Evolutionary conservation across 306 rosid genomes (phyloP), one percentile per base, ranked within the genome.

Genomic region (Trifolium pratense): DNA sequence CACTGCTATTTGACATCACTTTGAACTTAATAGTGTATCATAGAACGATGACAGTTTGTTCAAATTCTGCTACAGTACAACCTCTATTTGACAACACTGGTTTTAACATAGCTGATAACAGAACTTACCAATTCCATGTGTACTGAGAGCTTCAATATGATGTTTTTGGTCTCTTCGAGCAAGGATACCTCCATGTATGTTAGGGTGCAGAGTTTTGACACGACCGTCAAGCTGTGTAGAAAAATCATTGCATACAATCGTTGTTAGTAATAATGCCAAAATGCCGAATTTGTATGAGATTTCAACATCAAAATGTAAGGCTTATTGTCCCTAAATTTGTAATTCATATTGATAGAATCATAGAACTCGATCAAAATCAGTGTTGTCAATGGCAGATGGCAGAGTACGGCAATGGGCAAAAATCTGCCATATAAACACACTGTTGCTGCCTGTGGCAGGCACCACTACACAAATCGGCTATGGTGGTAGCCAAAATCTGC

Each of bases 161-260:
- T 94, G 97, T 37, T 84, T 84, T 80, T 84, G 84, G 79, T 94
- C 95, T 84, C 97, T 91, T 87, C 89, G 88, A 78, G 97, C 98
- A 83, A 94, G 91, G 80, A 94, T 94, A 13, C 96, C 97, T 31
- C 98, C 96, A 82, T 91, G 96, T 71, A 94, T 78, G 29, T 81
- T 85, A 64, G 98, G 97, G 74, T 91, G 97, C 79, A 94, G 83
- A 71, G 98, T 89, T 88, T 94, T 94, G 60, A 94, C 97, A 51
- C 92, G 98, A 16, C 96, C 97, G 80, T 94, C 97, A 40, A 94
- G 97, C 98, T 94, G 85, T 65, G 57, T 48, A 62, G 34, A 67
- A 83, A 67, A 70, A 40, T 5, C 78, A 64, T 43, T 51, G 25
- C 57, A 78, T 51, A 31, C 57, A 76, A 13, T 75, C 55, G 21